These are phyloP conservation scores for Ogataea wickerhamii DNA, from an alignment of 805 yeast species.

Conservation along the genomic window DNA sequence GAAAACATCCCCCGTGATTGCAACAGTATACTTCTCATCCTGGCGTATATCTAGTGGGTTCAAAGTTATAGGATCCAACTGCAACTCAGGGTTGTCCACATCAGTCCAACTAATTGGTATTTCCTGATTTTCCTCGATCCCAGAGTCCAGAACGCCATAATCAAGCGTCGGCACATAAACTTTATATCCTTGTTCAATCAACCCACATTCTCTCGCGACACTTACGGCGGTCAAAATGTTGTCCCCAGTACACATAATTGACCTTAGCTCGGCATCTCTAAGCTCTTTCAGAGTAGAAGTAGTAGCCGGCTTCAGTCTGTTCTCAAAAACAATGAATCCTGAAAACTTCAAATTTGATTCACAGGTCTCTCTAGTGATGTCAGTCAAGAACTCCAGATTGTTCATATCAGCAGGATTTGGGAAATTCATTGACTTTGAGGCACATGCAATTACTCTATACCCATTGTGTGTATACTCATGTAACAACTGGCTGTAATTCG, in stretches of 20 bases:
- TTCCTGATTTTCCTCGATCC: slow-evolving; percentile 5
- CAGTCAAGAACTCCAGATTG: slow-evolving; percentile 49
- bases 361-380: slow-evolving; percentile 55
- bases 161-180: slow-evolving; percentile 64
- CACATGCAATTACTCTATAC: slow-evolving; percentile 93
- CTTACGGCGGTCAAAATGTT: slow-evolving; percentile 91
- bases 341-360: slow-evolving; percentile 70
- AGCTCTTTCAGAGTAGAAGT: slow-evolving; percentile 56
- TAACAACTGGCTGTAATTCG: slow-evolving; percentile 65
- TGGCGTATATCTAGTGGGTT: slow-evolving; percentile 39
- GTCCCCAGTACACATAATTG: slow-evolving; percentile 98
- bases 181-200: slow-evolving; percentile 43
- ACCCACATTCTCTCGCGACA: slow-evolving; percentile 81
- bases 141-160: slow-evolving; percentile 24
- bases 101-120: slow-evolving; percentile 59
- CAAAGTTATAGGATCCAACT: slow-evolving; percentile 63
- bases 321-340: slow-evolving; percentile 92
- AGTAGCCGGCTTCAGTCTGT: slow-evolving; percentile 75
- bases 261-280: slow-evolving; percentile 67
- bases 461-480: slow-evolving; percentile 91
- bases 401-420: slow-evolving; percentile 19
- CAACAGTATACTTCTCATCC: slow-evolving; percentile 55
- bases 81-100: slow-evolving; percentile 52
- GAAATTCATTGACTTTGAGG: slow-evolving; percentile 44
- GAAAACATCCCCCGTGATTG: slow-evolving; percentile 91